Evolutionary conservation across 2,329 filamentous ascomycete species (phyloP).

Genomic region (Ceratocystis huliohia): DNA sequence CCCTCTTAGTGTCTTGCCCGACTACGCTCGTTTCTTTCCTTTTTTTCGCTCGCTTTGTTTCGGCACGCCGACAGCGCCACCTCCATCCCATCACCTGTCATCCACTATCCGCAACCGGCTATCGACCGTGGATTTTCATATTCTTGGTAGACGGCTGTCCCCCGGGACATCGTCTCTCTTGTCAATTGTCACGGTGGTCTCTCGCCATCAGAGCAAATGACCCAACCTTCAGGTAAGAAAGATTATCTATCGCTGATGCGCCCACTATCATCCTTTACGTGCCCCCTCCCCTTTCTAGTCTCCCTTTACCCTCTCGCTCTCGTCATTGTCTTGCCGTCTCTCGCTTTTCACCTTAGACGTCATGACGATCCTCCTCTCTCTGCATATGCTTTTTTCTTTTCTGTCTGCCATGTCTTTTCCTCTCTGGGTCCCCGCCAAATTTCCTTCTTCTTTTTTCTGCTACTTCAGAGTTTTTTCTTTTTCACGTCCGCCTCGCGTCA

Average conservation of each 20-base stretch:
- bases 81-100: not conserved
- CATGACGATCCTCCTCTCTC: no score
- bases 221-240: constrained; percentile 18
- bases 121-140: not conserved
- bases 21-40: not conserved
- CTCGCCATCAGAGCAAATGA: constrained; percentile 17
- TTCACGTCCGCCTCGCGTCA: constrained; percentile 15
- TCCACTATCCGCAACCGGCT: constrained; percentile 10
- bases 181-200: constrained; percentile 8
- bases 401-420: not conserved
- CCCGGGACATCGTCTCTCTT: constrained; percentile 17
- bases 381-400: no score
- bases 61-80: not conserved
- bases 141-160: constrained; percentile 15
- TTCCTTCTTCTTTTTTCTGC: not conserved
- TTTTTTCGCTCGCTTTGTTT: not conserved
- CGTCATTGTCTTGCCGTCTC: no score
- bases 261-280: no score
- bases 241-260: no score
- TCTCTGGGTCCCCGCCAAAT: not conserved
- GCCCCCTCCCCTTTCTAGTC: no score
- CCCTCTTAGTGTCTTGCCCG: not conserved
- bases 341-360: no score
- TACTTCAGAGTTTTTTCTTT: constrained; percentile 2
- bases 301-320: no score